A percentile compares a stretch with the other conserved stretches of the same genome.
Evolutionary conservation across 176 grass and related monocot genomes (phyloP).

Genomic region (Avena sativa): DNA sequence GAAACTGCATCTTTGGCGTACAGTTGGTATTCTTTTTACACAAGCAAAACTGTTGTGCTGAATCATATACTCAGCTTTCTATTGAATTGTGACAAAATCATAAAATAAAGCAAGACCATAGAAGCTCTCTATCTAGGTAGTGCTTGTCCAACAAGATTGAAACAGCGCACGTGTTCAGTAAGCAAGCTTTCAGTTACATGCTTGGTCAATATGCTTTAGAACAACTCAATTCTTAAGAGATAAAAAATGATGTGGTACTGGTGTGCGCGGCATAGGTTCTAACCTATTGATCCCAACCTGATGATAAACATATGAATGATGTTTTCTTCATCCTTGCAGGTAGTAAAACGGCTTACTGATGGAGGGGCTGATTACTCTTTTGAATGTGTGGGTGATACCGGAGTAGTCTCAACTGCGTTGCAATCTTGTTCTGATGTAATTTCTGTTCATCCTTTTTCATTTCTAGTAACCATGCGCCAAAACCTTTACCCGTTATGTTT

Average conservation of each 20-base stretch:
- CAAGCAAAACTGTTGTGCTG: conserved; percentile 5
- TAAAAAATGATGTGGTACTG: not conserved
- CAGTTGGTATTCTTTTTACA: not conserved
- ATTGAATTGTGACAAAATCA: not conserved
- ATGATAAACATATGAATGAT: not conserved
- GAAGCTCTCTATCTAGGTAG: not conserved
- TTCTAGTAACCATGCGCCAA: not conserved
- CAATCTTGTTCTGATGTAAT: conserved; percentile 95
- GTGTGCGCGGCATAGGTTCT: not conserved
- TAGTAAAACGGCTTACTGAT: conserved; percentile 78
- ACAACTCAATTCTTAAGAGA: not conserved
- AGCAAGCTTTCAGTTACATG: not conserved
- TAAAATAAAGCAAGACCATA: conserved; percentile 20
- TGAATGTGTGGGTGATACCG: conserved; percentile 91
- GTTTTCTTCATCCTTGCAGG: conserved; percentile 53
- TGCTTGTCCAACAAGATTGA: not conserved
- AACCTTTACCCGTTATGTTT: conserved; percentile 38
- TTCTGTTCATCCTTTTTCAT: conserved; percentile 18
- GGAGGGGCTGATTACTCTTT: conserved; percentile 95
- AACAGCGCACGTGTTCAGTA: not conserved
- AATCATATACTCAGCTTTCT: not conserved
- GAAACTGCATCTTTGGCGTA: conserved; percentile 6
- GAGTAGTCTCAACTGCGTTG: conserved; percentile 77
- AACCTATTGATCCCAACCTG: not conserved
- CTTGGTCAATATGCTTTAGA: conserved; percentile 5